Base-by-base conservation (phyloP, 495 filamentous ascomycete species). In the Wilcoxina mikolae region DNA sequence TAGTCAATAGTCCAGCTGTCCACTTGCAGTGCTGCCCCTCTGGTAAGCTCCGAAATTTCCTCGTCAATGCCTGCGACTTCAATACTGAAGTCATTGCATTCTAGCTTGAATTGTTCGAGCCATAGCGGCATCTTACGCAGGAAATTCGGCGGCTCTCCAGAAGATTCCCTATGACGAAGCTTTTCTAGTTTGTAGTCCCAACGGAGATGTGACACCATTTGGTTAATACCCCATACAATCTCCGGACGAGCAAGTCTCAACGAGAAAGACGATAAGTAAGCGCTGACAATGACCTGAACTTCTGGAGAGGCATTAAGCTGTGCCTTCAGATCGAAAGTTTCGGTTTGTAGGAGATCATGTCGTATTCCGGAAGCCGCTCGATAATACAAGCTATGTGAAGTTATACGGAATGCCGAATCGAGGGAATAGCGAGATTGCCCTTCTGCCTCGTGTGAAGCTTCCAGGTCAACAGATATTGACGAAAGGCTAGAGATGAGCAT, bases 1-100 rank as follows among this genome's bases (percentile, higher is more conserved):
- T 96, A 99, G 55, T 95, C 89, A 7, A 87, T 81, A 1, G 82
- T 84, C 87, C 87, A 94, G 0, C 83, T 85, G 57, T 95, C 86
- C 11, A 96, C 68, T 59, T 95, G 87, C 9, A 96, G 61, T 2
- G 86, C 85, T 46, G 91, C 73, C 22, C 91, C 91, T 43, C 86
- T 78, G 7, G 82, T 78, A 28, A 84, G 74, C 41, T 79, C 75
- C 4, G 88, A 91, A 24, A 95, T 84, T 3, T 82, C 77, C 23
- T 76, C 70, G 64, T 96, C 93, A 33, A 90, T 74, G 3, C 91
- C 93, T 20, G 91, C 93, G 48, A 96, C 76, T 66, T 96, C 93
- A 54, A 93, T 70, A 58, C 82, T 87, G 57, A 94, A 85, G 55
- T 94, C 87, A 28, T 82, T 84, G 22, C 85, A 89, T 64, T 94